These are phyloP conservation scores for Fusarium nanum DNA, from an alignment of 2,329 filamentous ascomycete genomes.

Conservation along the genomic window DNA sequence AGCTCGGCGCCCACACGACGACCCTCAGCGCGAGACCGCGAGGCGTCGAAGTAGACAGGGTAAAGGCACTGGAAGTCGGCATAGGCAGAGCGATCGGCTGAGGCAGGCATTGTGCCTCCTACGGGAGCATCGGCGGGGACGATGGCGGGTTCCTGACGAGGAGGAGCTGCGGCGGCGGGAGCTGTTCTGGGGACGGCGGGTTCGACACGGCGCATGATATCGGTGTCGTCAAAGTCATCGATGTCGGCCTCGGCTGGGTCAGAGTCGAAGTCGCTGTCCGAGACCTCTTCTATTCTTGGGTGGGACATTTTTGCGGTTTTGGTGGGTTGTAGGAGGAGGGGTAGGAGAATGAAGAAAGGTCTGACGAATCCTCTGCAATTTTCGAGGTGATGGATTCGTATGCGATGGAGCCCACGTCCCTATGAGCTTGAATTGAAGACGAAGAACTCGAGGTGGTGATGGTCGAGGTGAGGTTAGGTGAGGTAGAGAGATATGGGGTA, in stretches of 20 bases:
- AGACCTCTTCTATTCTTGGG: constrained; percentile 91
- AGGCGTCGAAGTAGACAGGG: constrained; percentile 92
- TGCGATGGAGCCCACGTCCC: neutral
- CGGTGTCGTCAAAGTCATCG: constrained; percentile 68
- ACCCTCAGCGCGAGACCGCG: constrained; percentile 79
- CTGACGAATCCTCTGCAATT: neutral
- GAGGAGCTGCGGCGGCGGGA: constrained; percentile 46
- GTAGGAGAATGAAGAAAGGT: constrained; percentile 1
- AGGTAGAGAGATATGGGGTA: constrained; percentile 27
- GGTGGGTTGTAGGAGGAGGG: constrained; percentile 15
- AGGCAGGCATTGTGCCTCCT: constrained; percentile 47
- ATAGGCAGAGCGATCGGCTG: constrained; percentile 67
- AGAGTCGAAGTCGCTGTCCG: constrained; percentile 80
- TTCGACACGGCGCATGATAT: constrained; percentile 64
- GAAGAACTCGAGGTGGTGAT: constrained; percentile 7
- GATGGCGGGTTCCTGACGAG: constrained; percentile 45
- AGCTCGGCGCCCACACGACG: constrained; percentile 78
- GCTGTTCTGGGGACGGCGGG: constrained; percentile 44
- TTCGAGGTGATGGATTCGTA: neutral
- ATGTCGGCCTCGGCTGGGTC: constrained; percentile 92
- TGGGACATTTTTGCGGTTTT: constrained; percentile 73
- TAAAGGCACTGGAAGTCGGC: constrained; percentile 90
- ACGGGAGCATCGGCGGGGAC: constrained; percentile 49
- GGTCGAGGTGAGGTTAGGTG: constrained; percentile 10
- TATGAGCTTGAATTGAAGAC: neutral